phyloP scores from a whole-genome alignment of 176 grass and related monocot species.

The Aegilops bicornis region DNA sequence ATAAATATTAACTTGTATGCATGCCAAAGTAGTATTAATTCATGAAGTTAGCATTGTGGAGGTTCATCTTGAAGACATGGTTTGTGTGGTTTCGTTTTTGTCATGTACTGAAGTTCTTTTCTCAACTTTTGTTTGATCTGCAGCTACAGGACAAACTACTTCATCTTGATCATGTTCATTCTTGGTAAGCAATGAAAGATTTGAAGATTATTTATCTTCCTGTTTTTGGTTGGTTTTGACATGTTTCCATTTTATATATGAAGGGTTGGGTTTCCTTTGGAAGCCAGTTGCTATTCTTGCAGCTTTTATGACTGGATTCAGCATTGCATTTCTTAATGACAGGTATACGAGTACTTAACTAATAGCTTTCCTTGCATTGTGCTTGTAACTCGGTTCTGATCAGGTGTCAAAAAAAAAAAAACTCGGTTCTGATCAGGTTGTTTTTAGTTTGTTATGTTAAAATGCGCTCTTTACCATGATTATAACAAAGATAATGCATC shows the following conservation, averaged over 20 bases:
- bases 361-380: not conserved
- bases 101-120: conserved; percentile 26
- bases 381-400: not conserved
- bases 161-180: conserved; percentile 72
- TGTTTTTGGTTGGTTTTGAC: conserved; percentile 17
- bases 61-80: not conserved
- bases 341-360: conserved; percentile 46
- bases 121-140: conserved; percentile 4
- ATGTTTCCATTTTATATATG: conserved; percentile 23
- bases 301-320: conserved; percentile 78
- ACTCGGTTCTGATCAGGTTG: not conserved
- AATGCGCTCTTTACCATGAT: not conserved
- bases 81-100: not conserved
- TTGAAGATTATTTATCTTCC: conserved; percentile 21
- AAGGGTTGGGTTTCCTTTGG: conserved; percentile 82
- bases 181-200: conserved; percentile 56
- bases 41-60: not conserved
- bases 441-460: not conserved
- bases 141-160: conserved; percentile 96
- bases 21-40: not conserved
- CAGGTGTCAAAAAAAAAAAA: no score
- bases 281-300: conserved; percentile 88
- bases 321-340: conserved; percentile 91
- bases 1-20: not conserved
- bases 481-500: conserved; percentile 1